Evolutionary conservation across 257 asterid species (phyloP).

Genomic region (Salvia rosmarinus): DNA sequence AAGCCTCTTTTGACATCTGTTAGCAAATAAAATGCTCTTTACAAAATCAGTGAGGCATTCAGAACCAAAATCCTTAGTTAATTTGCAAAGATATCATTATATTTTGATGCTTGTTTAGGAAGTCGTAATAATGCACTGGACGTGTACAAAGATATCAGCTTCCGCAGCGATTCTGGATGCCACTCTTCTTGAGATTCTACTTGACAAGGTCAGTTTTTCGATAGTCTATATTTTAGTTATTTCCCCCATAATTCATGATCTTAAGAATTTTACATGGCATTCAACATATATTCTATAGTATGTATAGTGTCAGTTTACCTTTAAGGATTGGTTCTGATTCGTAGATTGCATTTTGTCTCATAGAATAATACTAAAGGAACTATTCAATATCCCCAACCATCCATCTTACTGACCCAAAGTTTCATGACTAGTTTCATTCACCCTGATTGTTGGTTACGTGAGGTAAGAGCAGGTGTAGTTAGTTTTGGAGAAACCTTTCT

Average conservation of each 20-base stretch:
- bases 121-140: conserved; percentile 95
- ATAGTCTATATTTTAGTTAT: background rate
- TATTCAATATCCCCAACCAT: background rate
- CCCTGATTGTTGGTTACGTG: conserved; percentile 13
- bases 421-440: conserved; percentile 7
- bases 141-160: conserved; percentile 78
- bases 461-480: conserved; percentile 19
- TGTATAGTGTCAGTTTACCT: background rate
- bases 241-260: background rate
- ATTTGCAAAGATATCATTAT: conserved; percentile 28
- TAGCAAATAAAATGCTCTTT: conserved; percentile 21
- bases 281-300: conserved; percentile 19
- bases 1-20: conserved; percentile 12
- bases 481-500: conserved; percentile 4
- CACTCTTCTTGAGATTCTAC: conserved; percentile 72
- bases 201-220: conserved; percentile 68
- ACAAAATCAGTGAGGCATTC: background rate
- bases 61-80: background rate
- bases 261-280: background rate
- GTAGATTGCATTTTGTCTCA: background rate
- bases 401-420: background rate
- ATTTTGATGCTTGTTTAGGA: conserved; percentile 58
- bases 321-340: background rate
- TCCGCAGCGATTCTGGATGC: conserved; percentile 77
- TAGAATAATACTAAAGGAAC: background rate